Evolutionary conservation across 495 filamentous ascomycete genomes (phyloP), one percentile per base, ranked within the genome.

Genomic region (Neurospora sp.): DNA sequence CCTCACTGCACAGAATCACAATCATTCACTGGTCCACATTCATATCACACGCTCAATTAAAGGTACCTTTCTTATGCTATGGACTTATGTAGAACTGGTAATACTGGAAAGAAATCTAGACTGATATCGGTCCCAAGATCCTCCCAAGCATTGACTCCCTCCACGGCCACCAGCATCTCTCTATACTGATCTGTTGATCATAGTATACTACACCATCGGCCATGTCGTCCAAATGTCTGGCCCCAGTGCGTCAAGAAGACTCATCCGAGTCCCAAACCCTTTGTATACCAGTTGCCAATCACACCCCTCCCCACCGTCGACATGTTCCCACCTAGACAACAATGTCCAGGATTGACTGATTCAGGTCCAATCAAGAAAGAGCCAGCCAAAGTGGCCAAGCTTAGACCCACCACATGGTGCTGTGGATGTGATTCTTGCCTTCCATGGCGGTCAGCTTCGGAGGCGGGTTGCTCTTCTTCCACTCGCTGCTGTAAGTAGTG

Each of bases 341-440:
- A 65, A 35, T 35, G 53, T 65, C 53, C 14, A 4, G 53, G 27
- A 31, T 18, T 65, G 12, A 35, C 53, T 35, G 53, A 37, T 8
- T 3, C 27, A 65, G 35, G 22, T 18, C 12, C 27, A 35, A 12
- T 35, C 53, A 16, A 16, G 0, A 9, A 65, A 16, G 31, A 53
- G 12, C 12, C 53, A 35, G 53, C 12, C 53, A 61, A 61, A 61
- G 22, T 3, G 53, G 8, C 27, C 53, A 37, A 31, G 37, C 38
- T 75, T 70, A 79, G 69, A 79, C 76, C 72, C 73, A 79, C 78
- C 78, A 79, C 78, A 79, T 79, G 31, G 74, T 72, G 4, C 69
- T 37, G 4, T 41, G 40, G 71, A 79, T 75, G 12, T 0, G 1
- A 20, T 18, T 44, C 3, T 44, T 9, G 44, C 16, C 14, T 0